Percentiles rank a stretch among this genome's conserved stretches.
phyloP scores from a whole-genome alignment of 2,329 filamentous ascomycete species.

The Salinomyces thailandicus region DNA sequence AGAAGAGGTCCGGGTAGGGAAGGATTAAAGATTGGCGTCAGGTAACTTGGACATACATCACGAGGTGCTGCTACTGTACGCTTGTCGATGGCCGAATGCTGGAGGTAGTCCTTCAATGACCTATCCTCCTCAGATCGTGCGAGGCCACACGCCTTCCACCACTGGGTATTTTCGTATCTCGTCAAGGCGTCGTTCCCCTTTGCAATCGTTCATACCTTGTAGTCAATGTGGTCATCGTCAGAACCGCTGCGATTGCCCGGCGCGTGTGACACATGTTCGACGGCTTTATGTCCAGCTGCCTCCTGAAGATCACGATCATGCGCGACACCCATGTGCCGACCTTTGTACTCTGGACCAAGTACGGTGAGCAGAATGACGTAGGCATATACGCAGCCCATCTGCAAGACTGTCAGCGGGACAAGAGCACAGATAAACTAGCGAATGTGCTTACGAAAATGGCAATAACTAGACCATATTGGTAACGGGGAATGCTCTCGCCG shows the following conservation, averaged over 20 bases:
- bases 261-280: constrained; percentile 4
- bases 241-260: constrained; percentile 2
- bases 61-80: too few species aligned
- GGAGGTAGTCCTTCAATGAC: too few species aligned
- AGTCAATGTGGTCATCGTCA: constrained; percentile 5
- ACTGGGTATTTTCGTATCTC: neutral
- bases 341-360: constrained; percentile 45
- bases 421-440: neutral
- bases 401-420: constrained; percentile 1
- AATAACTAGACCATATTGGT: constrained; percentile 45
- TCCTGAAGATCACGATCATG: constrained; percentile 22
- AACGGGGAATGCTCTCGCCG: constrained; percentile 28
- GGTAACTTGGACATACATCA: too few species aligned
- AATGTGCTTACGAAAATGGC: constrained; percentile 51
- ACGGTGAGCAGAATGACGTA: constrained; percentile 54
- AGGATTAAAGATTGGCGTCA: too few species aligned
- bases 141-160: too few species aligned
- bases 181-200: neutral
- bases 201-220: constrained; percentile 3
- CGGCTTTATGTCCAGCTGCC: constrained; percentile 15
- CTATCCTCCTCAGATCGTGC: too few species aligned
- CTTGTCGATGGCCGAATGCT: too few species aligned
- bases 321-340: constrained; percentile 20
- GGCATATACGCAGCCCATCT: constrained; percentile 67
- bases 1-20: too few species aligned